A percentile compares a stretch with the other conserved stretches of the same genome.
Evolutionary conservation across 768 basidiomycete genomes (phyloP).

Genomic region (Psilocybe subaeruginosa): DNA sequence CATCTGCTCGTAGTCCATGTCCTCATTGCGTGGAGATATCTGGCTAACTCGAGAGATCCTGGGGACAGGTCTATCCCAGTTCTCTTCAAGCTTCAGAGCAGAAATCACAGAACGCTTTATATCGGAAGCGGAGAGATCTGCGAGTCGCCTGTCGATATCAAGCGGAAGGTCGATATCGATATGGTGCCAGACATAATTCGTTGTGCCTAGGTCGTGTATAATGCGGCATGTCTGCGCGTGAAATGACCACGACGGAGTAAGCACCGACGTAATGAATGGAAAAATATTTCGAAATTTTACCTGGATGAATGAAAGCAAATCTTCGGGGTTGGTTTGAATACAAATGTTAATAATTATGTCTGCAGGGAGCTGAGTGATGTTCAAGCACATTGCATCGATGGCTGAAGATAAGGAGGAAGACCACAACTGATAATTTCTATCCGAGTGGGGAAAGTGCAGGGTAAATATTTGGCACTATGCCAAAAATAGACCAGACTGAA

Average conservation of each 20-base stretch:
- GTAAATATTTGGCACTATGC: too few relatives aligned
- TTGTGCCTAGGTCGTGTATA: slow-evolving; percentile 50
- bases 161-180: slow-evolving; percentile 49
- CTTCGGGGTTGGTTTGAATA: slow-evolving; percentile 29
- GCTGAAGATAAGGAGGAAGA: too few relatives aligned
- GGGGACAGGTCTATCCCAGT: slow-evolving; percentile 45
- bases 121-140: slow-evolving; percentile 37
- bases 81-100: slow-evolving; percentile 53
- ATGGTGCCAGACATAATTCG: slow-evolving; percentile 61
- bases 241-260: slow-evolving; percentile 3
- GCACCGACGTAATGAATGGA: slow-evolving; percentile 30
- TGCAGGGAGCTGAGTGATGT: slow-evolving; percentile 10
- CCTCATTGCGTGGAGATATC: slow-evolving; percentile 21
- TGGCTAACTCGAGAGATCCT: slow-evolving; percentile 37
- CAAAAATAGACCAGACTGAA: too few relatives aligned
- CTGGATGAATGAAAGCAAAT: slow-evolving; percentile 29
- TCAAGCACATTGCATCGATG: slow-evolving; percentile 2
- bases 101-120: slow-evolving; percentile 44
- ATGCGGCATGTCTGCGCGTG: slow-evolving; percentile 49
- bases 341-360: slow-evolving; percentile 20
- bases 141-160: slow-evolving; percentile 35
- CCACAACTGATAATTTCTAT: too few relatives aligned
- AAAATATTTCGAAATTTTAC: slow-evolving; percentile 20
- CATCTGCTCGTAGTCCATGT: too few relatives aligned
- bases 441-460: too few relatives aligned